Evolutionary conservation across 2,329 filamentous ascomycete species (phyloP).

Genomic region (Fusarium xylarioides): DNA sequence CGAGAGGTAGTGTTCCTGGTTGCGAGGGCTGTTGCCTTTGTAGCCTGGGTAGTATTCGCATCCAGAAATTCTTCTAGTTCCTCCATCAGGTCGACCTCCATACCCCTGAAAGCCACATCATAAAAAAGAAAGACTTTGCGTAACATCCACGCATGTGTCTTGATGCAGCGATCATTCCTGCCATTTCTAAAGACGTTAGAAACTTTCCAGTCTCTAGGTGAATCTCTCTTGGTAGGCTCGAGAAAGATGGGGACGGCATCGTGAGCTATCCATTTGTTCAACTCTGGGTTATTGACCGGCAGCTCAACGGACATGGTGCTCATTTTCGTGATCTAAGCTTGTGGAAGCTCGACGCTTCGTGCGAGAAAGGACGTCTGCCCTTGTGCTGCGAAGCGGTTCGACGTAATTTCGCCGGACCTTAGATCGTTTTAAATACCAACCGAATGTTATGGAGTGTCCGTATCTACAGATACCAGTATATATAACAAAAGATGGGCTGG

Average conservation of each 20-base stretch:
- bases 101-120: not conserved
- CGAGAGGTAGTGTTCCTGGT: no score
- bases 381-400: not conserved
- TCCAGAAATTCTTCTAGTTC: no score
- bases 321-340: no score
- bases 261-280: not conserved
- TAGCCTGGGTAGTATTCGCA: rapidly evolving
- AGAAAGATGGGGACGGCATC: not conserved
- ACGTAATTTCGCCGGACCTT: not conserved
- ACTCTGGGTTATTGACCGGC: not conserved
- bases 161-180: rapidly evolving
- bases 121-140: rapidly evolving
- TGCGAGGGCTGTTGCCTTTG: not conserved
- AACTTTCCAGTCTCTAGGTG: not conserved
- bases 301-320: no score
- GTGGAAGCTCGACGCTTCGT: not conserved
- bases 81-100: no score
- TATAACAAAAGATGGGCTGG: not conserved
- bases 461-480: not conserved
- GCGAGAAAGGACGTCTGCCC: not conserved
- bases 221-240: rapidly evolving
- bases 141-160: rapidly evolving
- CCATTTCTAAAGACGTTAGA: rapidly evolving
- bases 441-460: not conserved
- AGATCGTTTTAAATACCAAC: not conserved